Conservation (phyloP, 163 green algal genomes). For the Trebouxiophyceae sp. region DNA sequence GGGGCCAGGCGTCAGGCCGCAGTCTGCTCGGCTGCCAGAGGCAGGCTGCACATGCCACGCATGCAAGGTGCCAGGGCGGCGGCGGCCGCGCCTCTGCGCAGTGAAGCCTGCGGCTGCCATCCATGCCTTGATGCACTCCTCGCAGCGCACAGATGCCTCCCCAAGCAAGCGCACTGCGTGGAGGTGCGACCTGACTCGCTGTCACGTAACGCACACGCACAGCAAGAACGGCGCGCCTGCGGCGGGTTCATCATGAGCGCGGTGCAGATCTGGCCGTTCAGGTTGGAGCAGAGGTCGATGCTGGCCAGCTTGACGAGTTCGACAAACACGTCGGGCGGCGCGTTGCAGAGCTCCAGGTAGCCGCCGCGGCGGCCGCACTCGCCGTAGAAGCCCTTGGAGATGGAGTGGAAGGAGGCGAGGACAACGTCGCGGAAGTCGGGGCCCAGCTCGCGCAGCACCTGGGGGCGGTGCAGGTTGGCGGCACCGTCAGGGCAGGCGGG, state of each 20-base stretch:
- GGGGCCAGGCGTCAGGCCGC: background rate
- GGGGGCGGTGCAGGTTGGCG: no score
- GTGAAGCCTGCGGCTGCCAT: no score
- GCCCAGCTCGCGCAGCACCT: constrained; percentile 41
- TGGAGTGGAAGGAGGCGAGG: constrained; percentile 81
- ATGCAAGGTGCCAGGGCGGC: no score
- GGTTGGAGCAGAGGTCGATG: constrained; percentile 91
- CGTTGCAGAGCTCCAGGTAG: constrained; percentile 89
- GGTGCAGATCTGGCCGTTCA: constrained; percentile 73
- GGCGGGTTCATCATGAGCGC: constrained; percentile 79
- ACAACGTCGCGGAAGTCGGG: constrained; percentile 43
- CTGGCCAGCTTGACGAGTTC: constrained; percentile 88
- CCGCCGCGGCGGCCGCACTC: constrained; percentile 72
- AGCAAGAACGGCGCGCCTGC: constrained; percentile 34
- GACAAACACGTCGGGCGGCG: constrained; percentile 67
- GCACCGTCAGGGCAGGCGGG: no score
- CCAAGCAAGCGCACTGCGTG: no score
- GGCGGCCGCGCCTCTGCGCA: no score
- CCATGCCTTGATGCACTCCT: no score
- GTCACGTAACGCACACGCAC: no score
- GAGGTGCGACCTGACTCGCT: no score
- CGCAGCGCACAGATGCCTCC: no score
- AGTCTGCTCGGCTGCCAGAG: no score
- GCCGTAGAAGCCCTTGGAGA: constrained; percentile 63
- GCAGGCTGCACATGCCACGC: no score